phyloP scores from a whole-genome alignment of 108 stramenopile genomes.

The Schizochytrium sp. region DNA sequence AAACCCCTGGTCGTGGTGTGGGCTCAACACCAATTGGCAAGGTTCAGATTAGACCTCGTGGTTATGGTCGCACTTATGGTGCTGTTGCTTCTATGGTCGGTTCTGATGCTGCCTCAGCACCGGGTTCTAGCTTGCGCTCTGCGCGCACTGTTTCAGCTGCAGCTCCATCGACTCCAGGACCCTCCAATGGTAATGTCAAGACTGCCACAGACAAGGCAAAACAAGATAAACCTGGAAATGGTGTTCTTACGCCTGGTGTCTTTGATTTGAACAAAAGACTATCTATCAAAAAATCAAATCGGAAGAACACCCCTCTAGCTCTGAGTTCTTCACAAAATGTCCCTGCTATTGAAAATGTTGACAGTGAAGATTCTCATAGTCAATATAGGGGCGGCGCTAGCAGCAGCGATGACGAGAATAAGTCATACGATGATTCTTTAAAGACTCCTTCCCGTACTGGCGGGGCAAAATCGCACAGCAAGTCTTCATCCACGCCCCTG shows the following conservation, averaged over 20 bases:
- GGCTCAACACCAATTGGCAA: not conserved
- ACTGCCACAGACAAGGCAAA: not conserved
- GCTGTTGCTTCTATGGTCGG: constrained; percentile 11
- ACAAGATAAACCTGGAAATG: not conserved
- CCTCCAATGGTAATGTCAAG: not conserved
- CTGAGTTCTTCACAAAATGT: not conserved
- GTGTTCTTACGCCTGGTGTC: constrained; percentile 44
- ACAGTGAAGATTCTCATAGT: too few species aligned
- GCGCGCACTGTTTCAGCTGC: constrained; percentile 3
- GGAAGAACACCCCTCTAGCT: constrained; percentile 11
- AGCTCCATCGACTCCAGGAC: not conserved
- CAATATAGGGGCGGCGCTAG: not conserved
- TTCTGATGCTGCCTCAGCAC: not conserved
- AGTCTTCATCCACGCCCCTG: too few species aligned
- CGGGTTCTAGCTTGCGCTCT: not conserved
- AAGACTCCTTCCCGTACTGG: not conserved
- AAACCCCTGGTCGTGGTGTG: not conserved
- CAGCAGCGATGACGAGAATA: not conserved
- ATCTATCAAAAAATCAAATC: constrained; percentile 32
- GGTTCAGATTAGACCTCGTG: constrained; percentile 51
- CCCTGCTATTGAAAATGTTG: too few species aligned
- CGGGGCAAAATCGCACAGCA: too few species aligned
- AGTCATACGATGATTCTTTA: not conserved
- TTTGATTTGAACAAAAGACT: constrained; percentile 46
- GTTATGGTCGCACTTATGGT: constrained; percentile 51